phyloP scores from a whole-genome alignment of 2,329 filamentous ascomycete species.

The Pseudogymnoascus sp. region DNA sequence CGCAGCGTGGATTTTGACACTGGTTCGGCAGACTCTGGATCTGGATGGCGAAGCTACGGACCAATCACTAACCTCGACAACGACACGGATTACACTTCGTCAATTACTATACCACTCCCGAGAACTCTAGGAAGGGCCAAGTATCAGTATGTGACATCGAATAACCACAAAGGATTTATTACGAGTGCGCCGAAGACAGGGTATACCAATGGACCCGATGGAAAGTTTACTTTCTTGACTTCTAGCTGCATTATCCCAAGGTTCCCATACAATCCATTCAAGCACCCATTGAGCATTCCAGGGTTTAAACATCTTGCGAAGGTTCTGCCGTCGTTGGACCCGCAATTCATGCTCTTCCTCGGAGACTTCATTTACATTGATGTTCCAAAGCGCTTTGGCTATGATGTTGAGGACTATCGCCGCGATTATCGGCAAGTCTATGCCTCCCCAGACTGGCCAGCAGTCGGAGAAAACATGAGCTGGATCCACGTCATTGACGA shows the following conservation, averaged over 20 bases:
- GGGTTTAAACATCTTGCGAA: slow-evolving; percentile 70
- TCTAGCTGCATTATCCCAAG: slow-evolving; percentile 89
- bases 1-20: slow-evolving; percentile 44
- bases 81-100: slow-evolving; percentile 73
- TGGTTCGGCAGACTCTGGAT: slow-evolving; percentile 48
- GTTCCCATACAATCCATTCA: slow-evolving; percentile 79
- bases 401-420: slow-evolving; percentile 65
- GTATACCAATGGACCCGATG: slow-evolving; percentile 49
- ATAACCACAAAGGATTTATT: slow-evolving; percentile 79
- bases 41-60: slow-evolving; percentile 59
- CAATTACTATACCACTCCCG: slow-evolving; percentile 54
- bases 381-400: slow-evolving; percentile 73
- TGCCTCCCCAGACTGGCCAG: slow-evolving; percentile 81
- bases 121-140: slow-evolving; percentile 56
- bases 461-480: slow-evolving; percentile 68
- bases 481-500: slow-evolving; percentile 98
- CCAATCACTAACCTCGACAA: slow-evolving; percentile 58
- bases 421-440: slow-evolving; percentile 95
- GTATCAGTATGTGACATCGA: slow-evolving; percentile 81
- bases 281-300: slow-evolving; percentile 73
- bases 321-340: slow-evolving; percentile 61
- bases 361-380: slow-evolving; percentile 90
- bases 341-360: slow-evolving; percentile 73
- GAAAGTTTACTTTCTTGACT: slow-evolving; percentile 80
- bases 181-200: slow-evolving; percentile 66